phyloP scores from a whole-genome alignment of 108 stramenopile genomes.

The Phaeodactylum tricornutum region DNA sequence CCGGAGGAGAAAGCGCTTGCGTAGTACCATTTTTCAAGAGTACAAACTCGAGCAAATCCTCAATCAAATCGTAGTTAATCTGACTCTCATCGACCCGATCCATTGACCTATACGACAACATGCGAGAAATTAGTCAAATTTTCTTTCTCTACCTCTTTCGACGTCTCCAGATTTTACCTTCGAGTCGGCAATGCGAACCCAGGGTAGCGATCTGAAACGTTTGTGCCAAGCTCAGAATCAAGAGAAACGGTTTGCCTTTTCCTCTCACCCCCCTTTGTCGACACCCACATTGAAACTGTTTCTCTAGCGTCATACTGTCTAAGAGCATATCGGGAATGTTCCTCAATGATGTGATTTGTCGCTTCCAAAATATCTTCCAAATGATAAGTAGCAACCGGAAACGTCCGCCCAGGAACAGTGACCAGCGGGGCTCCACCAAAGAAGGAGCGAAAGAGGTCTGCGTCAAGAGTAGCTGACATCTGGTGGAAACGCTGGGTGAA shows the following conservation, averaged over 20 bases:
- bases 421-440: conserved; percentile 66
- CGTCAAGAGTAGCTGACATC: conserved; percentile 91
- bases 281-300: conserved; percentile 40
- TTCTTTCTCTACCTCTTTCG: conserved; percentile 5
- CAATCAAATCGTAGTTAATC: conserved; percentile 68
- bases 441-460: conserved; percentile 61
- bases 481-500: too few species aligned
- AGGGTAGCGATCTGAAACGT: conserved; percentile 42
- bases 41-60: conserved; percentile 50
- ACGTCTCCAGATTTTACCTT: conserved; percentile 20
- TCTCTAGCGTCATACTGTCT: conserved; percentile 17
- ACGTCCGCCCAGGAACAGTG: conserved; percentile 73
- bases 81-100: conserved; percentile 60
- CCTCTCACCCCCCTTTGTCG: conserved; percentile 51
- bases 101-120: too few species aligned
- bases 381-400: conserved; percentile 57
- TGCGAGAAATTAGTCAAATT: too few species aligned
- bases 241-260: conserved; percentile 60
- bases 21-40: conserved; percentile 47
- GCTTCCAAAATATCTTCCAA: conserved; percentile 85
- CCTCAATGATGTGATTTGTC: conserved; percentile 71
- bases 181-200: conserved; percentile 56
- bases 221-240: conserved; percentile 43
- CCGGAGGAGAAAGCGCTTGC: too few species aligned
- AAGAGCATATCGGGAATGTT: conserved; percentile 55